Evolutionary conservation across 495 filamentous ascomycete genomes (phyloP).

Genomic region (Tuber microsphaerosporum): DNA sequence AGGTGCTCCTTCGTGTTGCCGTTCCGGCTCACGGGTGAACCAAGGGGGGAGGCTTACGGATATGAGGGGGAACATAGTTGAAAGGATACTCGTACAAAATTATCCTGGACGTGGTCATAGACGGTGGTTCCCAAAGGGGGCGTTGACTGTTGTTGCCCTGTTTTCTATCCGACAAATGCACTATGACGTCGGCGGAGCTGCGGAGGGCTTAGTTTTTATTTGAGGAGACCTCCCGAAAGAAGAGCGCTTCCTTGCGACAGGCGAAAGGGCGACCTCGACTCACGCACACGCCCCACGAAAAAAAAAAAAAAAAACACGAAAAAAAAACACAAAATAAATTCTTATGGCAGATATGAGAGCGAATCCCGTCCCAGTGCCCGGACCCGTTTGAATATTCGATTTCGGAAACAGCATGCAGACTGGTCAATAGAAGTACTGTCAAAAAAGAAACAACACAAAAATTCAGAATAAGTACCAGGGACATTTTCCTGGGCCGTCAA

Average conservation of each 20-base stretch:
- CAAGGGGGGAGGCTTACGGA: not conserved
- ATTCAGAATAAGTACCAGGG: not conserved
- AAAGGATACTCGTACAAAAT: constrained; percentile 22
- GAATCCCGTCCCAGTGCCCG: constrained; percentile 26
- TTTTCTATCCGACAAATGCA: constrained; percentile 40
- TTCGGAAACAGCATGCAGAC: constrained; percentile 28
- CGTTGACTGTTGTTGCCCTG: constrained; percentile 40
- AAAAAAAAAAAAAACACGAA: constrained; percentile 13
- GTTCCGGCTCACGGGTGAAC: constrained; percentile 35
- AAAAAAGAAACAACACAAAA: constrained; percentile 15
- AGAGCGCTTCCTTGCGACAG: constrained; percentile 37
- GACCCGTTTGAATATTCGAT: constrained; percentile 34
- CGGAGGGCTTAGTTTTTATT: constrained; percentile 38
- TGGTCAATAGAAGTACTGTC: constrained; percentile 20
- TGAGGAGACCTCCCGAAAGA: constrained; percentile 39
- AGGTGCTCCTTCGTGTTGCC: constrained; percentile 27
- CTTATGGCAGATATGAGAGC: not conserved
- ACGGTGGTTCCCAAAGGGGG: constrained; percentile 37
- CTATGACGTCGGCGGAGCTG: constrained; percentile 40
- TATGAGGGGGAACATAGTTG: constrained; percentile 18
- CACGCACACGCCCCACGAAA: constrained; percentile 33
- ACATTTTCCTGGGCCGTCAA: not conserved
- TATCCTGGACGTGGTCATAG: constrained; percentile 33
- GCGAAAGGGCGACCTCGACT: constrained; percentile 31
- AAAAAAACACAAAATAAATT: not conserved